These are phyloP conservation scores for Cryptosporidium ubiquitum DNA, from an alignment of 169 alveolate genomes.

Conservation along the genomic window DNA sequence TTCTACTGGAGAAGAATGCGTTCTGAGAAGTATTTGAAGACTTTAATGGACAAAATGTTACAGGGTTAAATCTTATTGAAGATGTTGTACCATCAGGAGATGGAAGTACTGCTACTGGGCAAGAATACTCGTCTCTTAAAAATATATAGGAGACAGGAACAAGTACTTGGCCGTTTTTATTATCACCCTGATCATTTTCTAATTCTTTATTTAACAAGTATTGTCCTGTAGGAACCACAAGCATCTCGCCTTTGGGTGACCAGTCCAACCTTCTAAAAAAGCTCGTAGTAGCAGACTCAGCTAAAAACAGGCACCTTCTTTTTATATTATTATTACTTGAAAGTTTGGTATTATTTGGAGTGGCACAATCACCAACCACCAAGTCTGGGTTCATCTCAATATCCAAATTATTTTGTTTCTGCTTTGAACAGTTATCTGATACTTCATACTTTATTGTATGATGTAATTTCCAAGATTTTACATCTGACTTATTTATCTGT, in stretches of 20 bases:
- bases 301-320: slow-evolving; percentile 82
- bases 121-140: slow-evolving; percentile 54
- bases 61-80: slow-evolving; percentile 60
- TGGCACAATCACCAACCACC: slow-evolving; percentile 40
- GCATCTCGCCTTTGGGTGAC: slow-evolving; percentile 89
- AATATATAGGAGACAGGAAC: slow-evolving; percentile 63
- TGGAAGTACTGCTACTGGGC: slow-evolving; percentile 59
- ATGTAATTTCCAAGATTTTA: slow-evolving; percentile 53
- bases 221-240: slow-evolving; percentile 88
- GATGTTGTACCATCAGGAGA: slow-evolving; percentile 72
- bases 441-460: slow-evolving; percentile 63
- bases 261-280: slow-evolving; percentile 90
- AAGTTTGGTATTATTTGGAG: slow-evolving; percentile 30
- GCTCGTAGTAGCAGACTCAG: slow-evolving; percentile 86
- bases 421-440: neutral
- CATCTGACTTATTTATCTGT: slow-evolving; percentile 10
- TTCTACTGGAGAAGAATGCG: slow-evolving; percentile 20
- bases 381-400: slow-evolving; percentile 10
- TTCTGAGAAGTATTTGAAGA: neutral
- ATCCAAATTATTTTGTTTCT: neutral
- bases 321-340: neutral
- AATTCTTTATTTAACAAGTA: slow-evolving; percentile 9
- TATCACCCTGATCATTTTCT: neutral
- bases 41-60: slow-evolving; percentile 28
- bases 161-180: neutral